Percentiles rank a stretch among this genome's conserved stretches.
These are phyloP conservation scores for Acacia melanoxylon DNA, from an alignment of 306 rosid genomes.

Conservation along the genomic window DNA sequence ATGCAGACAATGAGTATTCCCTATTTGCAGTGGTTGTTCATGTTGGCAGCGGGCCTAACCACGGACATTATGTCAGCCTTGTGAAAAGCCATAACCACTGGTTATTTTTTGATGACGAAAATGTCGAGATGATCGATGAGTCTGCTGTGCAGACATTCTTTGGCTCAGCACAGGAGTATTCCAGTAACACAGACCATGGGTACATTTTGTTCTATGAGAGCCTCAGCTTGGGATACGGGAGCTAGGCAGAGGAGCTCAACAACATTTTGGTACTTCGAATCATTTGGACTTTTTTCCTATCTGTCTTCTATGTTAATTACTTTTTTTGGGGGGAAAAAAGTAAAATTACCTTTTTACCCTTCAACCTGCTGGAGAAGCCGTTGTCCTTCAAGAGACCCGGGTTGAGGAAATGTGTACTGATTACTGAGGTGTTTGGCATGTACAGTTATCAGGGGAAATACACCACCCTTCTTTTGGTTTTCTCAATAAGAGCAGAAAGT, in stretches of 20 bases:
- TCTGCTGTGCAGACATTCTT: conserved; percentile 94
- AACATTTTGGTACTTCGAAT: conserved; percentile 48
- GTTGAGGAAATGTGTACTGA: conserved; percentile 64
- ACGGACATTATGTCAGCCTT: conserved; percentile 88
- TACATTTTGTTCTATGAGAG: conserved; percentile 86
- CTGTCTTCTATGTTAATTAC: conserved; percentile 32
- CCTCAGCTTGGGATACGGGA: conserved; percentile 54
- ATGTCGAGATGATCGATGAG: conserved; percentile 91
- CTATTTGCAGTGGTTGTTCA: conserved; percentile 94
- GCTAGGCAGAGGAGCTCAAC: conserved; percentile 39
- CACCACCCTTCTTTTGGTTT: conserved; percentile 29
- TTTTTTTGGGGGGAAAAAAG: conserved; percentile 15
- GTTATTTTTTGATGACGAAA: conserved; percentile 90
- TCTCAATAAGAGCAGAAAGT: conserved; percentile 54
- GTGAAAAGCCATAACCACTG: conserved; percentile 98
- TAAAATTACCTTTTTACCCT: not conserved
- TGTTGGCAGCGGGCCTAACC: conserved; percentile 92
- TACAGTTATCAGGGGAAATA: conserved; percentile 69
- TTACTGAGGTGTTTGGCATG: conserved; percentile 63
- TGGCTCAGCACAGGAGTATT: conserved; percentile 85
- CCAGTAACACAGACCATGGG: conserved; percentile 85
- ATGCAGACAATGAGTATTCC: conserved; percentile 81
- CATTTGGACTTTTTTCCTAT: conserved; percentile 40
- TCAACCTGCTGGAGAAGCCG: conserved; percentile 65
- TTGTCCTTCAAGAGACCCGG: conserved; percentile 52